Evolutionary conservation across 1,139 yeast genomes (phyloP).

Genomic region (Yamadazyma sp.): DNA sequence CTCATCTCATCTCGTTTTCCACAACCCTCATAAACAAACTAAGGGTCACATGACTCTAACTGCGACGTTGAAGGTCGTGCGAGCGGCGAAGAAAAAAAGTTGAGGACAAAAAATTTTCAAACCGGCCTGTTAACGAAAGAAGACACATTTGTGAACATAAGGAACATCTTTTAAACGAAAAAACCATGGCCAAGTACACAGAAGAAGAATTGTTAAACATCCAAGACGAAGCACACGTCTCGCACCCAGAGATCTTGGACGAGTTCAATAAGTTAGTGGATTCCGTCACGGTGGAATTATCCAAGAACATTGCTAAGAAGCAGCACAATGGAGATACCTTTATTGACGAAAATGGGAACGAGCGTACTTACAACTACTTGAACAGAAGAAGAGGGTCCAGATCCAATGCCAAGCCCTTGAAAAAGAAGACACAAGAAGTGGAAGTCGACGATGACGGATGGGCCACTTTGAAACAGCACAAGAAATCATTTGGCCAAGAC

Average conservation of each 20-base stretch:
- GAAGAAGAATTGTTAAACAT: conserved; percentile 65
- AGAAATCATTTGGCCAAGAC: conserved; percentile 50
- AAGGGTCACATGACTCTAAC: not conserved
- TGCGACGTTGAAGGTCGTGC: not conserved
- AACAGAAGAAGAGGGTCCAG: conserved; percentile 64
- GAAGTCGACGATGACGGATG: conserved; percentile 76
- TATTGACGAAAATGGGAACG: conserved; percentile 49
- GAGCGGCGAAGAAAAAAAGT: too few relatives aligned
- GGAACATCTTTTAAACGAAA: not conserved
- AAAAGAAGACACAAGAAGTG: conserved; percentile 56
- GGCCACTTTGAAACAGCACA: conserved; percentile 61
- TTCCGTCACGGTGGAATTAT: conserved; percentile 44
- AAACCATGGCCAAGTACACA: conserved; percentile 51
- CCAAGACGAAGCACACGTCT: conserved; percentile 56
- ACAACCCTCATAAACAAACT: not conserved
- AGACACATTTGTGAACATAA: not conserved
- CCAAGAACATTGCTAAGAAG: conserved; percentile 30
- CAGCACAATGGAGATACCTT: conserved; percentile 49
- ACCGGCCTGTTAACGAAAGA: not conserved
- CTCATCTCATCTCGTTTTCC: conserved; percentile 11
- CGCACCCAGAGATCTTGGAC: conserved; percentile 61
- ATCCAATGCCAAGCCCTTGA: conserved; percentile 48
- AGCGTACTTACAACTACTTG: conserved; percentile 49
- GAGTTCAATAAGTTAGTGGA: conserved; percentile 68
- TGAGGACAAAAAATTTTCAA: conserved; percentile 7